A percentile compares a stretch with the other conserved stretches of the same genome.
These are phyloP conservation scores for Metroxylon sagu DNA, from an alignment of 176 grass and related monocot species.

Conservation along the genomic window DNA sequence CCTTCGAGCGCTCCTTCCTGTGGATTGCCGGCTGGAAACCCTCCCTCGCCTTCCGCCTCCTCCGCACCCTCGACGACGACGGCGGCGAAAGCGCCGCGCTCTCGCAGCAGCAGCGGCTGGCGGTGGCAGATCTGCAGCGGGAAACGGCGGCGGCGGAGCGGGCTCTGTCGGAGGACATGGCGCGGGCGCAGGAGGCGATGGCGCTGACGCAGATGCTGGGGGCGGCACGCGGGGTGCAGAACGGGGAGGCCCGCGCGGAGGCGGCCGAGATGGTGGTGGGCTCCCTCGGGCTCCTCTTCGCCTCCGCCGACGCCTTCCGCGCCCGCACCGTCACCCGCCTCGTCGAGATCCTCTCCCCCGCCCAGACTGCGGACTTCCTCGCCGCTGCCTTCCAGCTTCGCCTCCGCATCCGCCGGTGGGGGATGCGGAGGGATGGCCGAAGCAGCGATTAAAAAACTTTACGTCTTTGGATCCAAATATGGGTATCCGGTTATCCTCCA, in stretches of 20 bases:
- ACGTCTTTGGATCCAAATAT: no score
- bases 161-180: constrained; percentile 43
- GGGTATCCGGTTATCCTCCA: no score
- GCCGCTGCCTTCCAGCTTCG: constrained; percentile 37
- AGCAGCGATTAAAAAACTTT: not conserved
- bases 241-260: constrained; percentile 23
- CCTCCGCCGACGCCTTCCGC: constrained; percentile 42
- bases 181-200: constrained; percentile 45
- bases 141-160: constrained; percentile 20
- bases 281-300: constrained; percentile 33
- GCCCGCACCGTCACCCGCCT: constrained; percentile 35
- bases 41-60: constrained; percentile 53
- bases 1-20: constrained; percentile 74
- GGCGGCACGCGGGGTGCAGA: constrained; percentile 20
- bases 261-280: constrained; percentile 25
- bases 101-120: constrained; percentile 13
- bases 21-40: constrained; percentile 71
- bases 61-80: not conserved
- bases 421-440: constrained; percentile 13
- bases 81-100: constrained; percentile 1
- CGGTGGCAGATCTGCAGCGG: constrained; percentile 1
- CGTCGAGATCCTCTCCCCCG: constrained; percentile 26
- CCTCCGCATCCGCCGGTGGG: constrained; percentile 29
- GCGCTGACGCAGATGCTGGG: constrained; percentile 37
- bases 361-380: constrained; percentile 32